Percentiles rank a stretch among this genome's conserved stretches.
These are phyloP conservation scores for Tolypocladium nubicola DNA, from an alignment of 2,329 filamentous ascomycete genomes.

Conservation along the genomic window DNA sequence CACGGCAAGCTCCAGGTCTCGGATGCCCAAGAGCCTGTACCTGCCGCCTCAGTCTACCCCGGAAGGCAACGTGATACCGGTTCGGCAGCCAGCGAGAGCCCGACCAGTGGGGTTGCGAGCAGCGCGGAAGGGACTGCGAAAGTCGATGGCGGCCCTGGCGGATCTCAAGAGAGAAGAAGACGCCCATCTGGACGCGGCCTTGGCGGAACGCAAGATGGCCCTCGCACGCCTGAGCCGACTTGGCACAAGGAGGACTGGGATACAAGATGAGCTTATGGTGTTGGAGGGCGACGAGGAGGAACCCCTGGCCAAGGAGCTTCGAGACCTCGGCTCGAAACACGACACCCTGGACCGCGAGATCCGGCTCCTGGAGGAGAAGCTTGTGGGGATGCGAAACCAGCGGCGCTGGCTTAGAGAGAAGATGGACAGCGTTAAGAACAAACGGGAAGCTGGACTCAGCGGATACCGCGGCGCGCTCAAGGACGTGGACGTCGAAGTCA, in stretches of 20 bases:
- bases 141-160: conserved; percentile 52
- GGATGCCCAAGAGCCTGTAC: conserved; percentile 31
- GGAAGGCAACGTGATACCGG: conserved; percentile 45
- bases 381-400: conserved; percentile 49
- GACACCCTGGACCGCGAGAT: conserved; percentile 51
- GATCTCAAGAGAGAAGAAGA: conserved; percentile 59
- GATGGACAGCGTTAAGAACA: conserved; percentile 53
- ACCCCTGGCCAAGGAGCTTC: conserved; percentile 50
- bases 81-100: conserved; percentile 41
- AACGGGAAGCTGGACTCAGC: conserved; percentile 59
- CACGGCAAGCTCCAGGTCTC: conserved; percentile 26
- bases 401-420: conserved; percentile 48
- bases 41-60: conserved; percentile 24
- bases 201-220: conserved; percentile 45
- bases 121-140: conserved; percentile 54
- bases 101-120: conserved; percentile 46
- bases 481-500: conserved; percentile 54
- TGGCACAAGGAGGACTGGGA: conserved; percentile 36
- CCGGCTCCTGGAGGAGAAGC: conserved; percentile 50
- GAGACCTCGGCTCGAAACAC: conserved; percentile 46
- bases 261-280: conserved; percentile 38
- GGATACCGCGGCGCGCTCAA: conserved; percentile 58
- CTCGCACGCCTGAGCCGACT: conserved; percentile 47
- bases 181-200: conserved; percentile 44
- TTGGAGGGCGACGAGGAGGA: conserved; percentile 47